Evolutionary conservation across 2,329 filamentous ascomycete species (phyloP).

Genomic region (Claviceps sp.): DNA sequence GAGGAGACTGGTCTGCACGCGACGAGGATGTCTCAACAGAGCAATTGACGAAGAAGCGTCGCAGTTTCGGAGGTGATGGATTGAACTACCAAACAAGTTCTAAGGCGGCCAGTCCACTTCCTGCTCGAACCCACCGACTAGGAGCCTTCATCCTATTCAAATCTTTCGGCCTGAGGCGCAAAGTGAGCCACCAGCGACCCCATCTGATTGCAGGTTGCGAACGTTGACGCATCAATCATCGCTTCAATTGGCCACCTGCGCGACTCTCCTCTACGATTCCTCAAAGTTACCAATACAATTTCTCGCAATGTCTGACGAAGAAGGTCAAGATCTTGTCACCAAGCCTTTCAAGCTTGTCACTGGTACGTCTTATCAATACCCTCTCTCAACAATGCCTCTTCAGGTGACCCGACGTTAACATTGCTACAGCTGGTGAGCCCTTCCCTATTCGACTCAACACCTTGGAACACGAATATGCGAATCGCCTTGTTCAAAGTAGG

Average conservation of each 20-base stretch:
- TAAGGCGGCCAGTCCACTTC: slow-evolving; percentile 16
- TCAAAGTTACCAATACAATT: slow-evolving; percentile 18
- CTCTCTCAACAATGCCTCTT: slow-evolving; percentile 22
- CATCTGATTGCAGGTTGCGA: slow-evolving; percentile 27
- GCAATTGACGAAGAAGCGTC: slow-evolving; percentile 20
- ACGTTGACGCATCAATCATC: slow-evolving; percentile 18
- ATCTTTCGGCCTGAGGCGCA: slow-evolving; percentile 25
- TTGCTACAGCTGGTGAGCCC: slow-evolving; percentile 30
- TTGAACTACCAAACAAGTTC: slow-evolving; percentile 21
- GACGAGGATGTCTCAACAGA: slow-evolving; percentile 13
- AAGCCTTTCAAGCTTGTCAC: slow-evolving; percentile 99
- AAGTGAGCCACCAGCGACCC: slow-evolving; percentile 18
- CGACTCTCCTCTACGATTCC: slow-evolving; percentile 2
- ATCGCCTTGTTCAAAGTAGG: slow-evolving; percentile 16
- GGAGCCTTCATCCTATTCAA: slow-evolving; percentile 19
- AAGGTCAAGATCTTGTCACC: slow-evolving; percentile 63
- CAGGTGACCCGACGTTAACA: slow-evolving; percentile 28
- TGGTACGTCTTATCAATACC: slow-evolving; percentile 50
- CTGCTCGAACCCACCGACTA: slow-evolving; percentile 12
- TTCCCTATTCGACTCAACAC: slow-evolving; percentile 7
- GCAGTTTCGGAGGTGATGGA: slow-evolving; percentile 14
- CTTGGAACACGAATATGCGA: slow-evolving; percentile 8
- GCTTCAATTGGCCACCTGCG: slow-evolving; percentile 13
- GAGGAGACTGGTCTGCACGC: slow-evolving; percentile 4
- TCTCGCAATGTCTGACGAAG: slow-evolving; percentile 77